These are phyloP conservation scores for Teratosphaeria gauchensis DNA, from an alignment of 2,329 filamentous ascomycete genomes.

Conservation along the genomic window DNA sequence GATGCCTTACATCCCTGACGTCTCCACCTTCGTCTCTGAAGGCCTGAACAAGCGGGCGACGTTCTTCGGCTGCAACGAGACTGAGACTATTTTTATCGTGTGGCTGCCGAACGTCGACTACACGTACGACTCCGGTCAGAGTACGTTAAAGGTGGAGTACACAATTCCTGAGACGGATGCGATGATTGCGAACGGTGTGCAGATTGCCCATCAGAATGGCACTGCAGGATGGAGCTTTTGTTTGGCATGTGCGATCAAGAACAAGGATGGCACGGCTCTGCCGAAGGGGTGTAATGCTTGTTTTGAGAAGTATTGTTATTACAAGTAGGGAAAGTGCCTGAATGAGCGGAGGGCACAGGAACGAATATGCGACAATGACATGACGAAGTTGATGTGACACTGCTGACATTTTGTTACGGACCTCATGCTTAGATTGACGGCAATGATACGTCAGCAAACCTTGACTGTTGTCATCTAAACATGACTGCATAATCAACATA, in stretches of 20 bases:
- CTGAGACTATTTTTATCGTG: conserved; percentile 30
- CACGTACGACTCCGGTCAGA: conserved; percentile 24
- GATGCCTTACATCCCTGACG: conserved; percentile 51
- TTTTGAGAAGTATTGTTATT: conserved; percentile 33
- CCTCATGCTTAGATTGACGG: too few relatives aligned
- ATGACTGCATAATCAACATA: too few relatives aligned
- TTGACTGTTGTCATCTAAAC: too few relatives aligned
- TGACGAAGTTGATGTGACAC: not conserved
- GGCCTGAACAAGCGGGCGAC: conserved; percentile 50
- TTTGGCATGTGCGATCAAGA: conserved; percentile 34
- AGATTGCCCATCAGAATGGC: conserved; percentile 30
- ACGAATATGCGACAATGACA: not conserved
- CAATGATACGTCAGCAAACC: too few relatives aligned
- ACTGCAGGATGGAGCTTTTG: conserved; percentile 30
- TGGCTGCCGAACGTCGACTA: conserved; percentile 38
- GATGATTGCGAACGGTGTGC: conserved; percentile 33
- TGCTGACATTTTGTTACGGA: not conserved
- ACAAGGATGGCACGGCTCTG: conserved; percentile 23
- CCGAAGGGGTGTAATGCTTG: conserved; percentile 30
- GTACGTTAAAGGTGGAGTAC: conserved; percentile 29
- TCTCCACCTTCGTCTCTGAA: conserved; percentile 47
- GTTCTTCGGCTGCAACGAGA: conserved; percentile 52
- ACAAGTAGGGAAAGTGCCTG: conserved; percentile 1
- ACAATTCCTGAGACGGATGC: conserved; percentile 24
- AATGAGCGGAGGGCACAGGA: not conserved